Base-by-base conservation (phyloP, 225 moss, liverwort and hornwort species). In the Ulota crispa region DNA sequence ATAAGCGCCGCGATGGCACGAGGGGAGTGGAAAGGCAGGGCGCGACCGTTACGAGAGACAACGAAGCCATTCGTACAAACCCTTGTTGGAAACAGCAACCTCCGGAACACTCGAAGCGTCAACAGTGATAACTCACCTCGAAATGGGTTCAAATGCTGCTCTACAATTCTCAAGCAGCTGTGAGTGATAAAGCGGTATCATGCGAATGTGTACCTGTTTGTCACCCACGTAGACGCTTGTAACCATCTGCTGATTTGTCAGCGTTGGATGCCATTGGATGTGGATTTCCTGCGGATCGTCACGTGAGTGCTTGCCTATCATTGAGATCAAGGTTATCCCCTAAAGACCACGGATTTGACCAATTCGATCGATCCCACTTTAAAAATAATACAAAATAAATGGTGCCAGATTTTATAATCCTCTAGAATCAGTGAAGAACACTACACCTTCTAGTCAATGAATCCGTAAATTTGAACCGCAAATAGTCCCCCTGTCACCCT, bases 11-110 rank as follows among this genome's bases (percentile, higher is more conserved):
- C 47, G 80, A 73, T 7, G 83, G 64, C 41, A 83, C 27, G 59
- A 88, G 78, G 7, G 86, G 23, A 4, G 75, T 45, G 23, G 81
- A 78, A 6, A 86, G 60, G 52, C 70, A 78, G 3, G 77, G 24
- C 4, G 69, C 37, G 19, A 64, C 12, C 9, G 72, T 47, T 21
- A 36, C 43, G 8, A 76, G 26, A 53, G 66, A 57, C 21, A 75
- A 52, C 8, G 62, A 66, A 60, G 77, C 83, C 88, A 88, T 88
- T 3, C 31, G 2, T 62, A 2, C 21, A 69, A 66, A 57, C 63
- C 77, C 80, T 68, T 74, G 47, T 28, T 19, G 39, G 50, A 50
- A 52, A 56, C n/a, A 70, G 31, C 64, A 59, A 45, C 19, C 75
- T 28, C 34, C 27, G 28, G 21, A 74, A 39, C 16, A 43, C 19